Base-by-base conservation (phyloP, 2,329 filamentous ascomycete genomes). In the Clonostachys byssicola region DNA sequence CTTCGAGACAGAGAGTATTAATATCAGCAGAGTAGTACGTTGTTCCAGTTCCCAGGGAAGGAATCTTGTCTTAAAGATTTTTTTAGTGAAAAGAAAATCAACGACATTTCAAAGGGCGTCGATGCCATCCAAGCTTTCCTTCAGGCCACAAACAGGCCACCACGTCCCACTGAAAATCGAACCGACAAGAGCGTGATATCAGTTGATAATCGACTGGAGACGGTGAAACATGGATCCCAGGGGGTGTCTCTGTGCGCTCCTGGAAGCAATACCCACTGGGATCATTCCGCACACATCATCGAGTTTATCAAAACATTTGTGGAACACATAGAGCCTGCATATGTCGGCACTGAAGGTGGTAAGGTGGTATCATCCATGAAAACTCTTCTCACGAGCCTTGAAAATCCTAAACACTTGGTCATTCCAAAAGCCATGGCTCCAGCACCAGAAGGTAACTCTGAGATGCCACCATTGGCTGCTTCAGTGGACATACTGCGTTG, bases 21-120 rank as follows among this genome's bases (percentile, higher is more conserved):
- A 61, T 70, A 23, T 68, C 66, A 5, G 54, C 62, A 38, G 51
- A 67, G 52, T 68, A 69, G 66, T 68, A 33, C 53, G 59, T 52
- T 5, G 2, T 20, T 13, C 5, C 34, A 5, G 10, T 2, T 23
- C 10, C 20, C 23, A 39, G 23, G 3, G 2, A 30, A 30, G 8
- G 6, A 3, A 2, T 30, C 9, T 30, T 30, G 8, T 9, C 7
- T 30, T 30, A 30, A 30, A 10, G 8, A 30, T 30, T 9, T 30
- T 30, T 30, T 3, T 3, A 69, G 65, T 48, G 66, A 68, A 43
- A 57, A 54, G 41, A 69, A 68, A 47, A 65, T 69, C 23, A 64
- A 68, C 36, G 54, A 56, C 2, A 65, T 66, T 39, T 60, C 55
- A 40, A 56, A 53, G 17, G 62, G 64, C 46, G 54, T 69, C 36